Conservation (phyloP, 441 rosid species). For the Erodium trifolium region DNA sequence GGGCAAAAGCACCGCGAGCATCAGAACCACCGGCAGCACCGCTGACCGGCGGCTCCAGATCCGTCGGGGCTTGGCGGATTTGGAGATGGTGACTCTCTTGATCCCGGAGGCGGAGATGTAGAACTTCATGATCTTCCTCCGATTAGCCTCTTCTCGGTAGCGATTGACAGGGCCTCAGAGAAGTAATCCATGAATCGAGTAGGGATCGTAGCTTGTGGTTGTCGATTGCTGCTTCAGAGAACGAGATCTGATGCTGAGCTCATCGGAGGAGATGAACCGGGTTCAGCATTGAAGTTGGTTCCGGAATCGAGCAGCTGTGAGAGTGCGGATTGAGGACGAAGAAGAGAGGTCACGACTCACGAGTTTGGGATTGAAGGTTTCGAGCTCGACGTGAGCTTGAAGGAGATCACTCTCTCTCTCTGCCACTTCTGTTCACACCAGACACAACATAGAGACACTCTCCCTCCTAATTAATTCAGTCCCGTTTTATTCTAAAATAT, state of each 20-base stretch:
- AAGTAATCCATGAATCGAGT: not conserved
- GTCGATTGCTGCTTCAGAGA: not conserved
- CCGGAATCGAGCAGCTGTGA: not conserved
- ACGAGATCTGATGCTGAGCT: not conserved
- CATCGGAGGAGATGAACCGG: not conserved
- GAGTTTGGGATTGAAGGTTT: not conserved
- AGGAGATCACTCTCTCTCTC: not conserved
- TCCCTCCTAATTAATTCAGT: not conserved
- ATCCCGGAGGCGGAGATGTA: slow-evolving; percentile 59
- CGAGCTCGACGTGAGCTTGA: not conserved
- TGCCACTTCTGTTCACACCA: not conserved
- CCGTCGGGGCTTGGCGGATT: slow-evolving; percentile 38
- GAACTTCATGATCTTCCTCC: slow-evolving; percentile 39
- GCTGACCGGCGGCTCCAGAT: slow-evolving; percentile 34
- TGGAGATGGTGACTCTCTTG: slow-evolving; percentile 48
- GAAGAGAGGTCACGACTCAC: not conserved
- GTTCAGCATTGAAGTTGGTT: not conserved
- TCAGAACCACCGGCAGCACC: slow-evolving; percentile 39
- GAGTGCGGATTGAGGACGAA: not conserved
- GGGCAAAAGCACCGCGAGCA: slow-evolving; percentile 51
- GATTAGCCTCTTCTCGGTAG: not conserved
- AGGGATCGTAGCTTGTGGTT: not conserved
- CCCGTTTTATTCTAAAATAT: no score
- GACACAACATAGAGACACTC: not conserved
- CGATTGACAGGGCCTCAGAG: not conserved